phyloP scores from a whole-genome alignment of 2,329 filamentous ascomycete genomes.

The Ramularia collo-cygni region DNA sequence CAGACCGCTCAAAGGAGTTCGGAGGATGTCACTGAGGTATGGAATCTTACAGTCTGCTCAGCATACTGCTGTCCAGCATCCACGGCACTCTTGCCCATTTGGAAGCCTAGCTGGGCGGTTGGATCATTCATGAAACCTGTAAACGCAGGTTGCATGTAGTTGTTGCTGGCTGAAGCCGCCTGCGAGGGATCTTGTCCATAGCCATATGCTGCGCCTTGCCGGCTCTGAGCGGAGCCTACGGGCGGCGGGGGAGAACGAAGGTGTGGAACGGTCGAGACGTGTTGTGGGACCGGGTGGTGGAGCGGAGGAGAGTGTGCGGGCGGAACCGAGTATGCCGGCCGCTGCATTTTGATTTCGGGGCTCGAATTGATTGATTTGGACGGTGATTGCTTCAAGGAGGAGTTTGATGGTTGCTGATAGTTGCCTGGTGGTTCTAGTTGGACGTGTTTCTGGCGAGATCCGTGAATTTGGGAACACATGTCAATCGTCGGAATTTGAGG shows the following conservation, averaged over 20 bases:
- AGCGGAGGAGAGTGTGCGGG: constrained; percentile 77
- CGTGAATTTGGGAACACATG: constrained; percentile 1
- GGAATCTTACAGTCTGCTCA: constrained; percentile 74
- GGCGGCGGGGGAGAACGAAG: constrained; percentile 89
- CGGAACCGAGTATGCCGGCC: constrained; percentile 68
- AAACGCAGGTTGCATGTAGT: constrained; percentile 55
- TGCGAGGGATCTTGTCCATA: constrained; percentile 54
- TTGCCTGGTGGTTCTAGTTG: constrained; percentile 1
- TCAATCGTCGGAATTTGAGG: not conserved
- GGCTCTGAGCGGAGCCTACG: constrained; percentile 56
- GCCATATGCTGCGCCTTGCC: constrained; percentile 58
- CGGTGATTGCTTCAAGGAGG: not conserved
- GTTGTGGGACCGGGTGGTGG: constrained; percentile 94
- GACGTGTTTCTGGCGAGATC: too few species aligned
- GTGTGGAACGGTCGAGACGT: constrained; percentile 96
- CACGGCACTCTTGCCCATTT: constrained; percentile 87
- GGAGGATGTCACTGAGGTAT: not conserved
- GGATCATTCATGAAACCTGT: constrained; percentile 94
- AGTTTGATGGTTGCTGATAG: not conserved
- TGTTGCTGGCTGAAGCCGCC: constrained; percentile 18
- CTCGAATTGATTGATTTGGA: not conserved
- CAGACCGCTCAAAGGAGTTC: not conserved
- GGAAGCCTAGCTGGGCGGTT: constrained; percentile 87
- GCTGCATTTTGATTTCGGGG: constrained; percentile 62
- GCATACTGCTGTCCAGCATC: constrained; percentile 89